Conservation (phyloP, 495 filamentous ascomycete species). For the Lophiostoma macrostomum region DNA sequence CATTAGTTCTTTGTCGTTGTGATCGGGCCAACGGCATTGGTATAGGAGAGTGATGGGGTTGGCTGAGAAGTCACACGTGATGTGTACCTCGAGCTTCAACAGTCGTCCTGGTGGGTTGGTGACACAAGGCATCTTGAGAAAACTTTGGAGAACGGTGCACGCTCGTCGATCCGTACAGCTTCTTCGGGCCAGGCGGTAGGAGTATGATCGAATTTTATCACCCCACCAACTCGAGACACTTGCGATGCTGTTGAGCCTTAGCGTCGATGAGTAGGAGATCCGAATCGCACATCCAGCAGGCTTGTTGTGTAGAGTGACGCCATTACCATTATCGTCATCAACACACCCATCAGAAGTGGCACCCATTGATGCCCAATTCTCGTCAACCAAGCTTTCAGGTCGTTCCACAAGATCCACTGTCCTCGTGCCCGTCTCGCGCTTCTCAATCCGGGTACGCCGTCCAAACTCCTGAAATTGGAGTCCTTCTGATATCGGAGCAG, state of each 20-base stretch:
- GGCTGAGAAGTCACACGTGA: too few species aligned
- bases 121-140: too few species aligned
- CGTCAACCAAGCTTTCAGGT: constrained; percentile 35
- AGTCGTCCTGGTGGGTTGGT: too few species aligned
- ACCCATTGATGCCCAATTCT: constrained; percentile 39
- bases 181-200: too few species aligned
- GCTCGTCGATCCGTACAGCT: too few species aligned
- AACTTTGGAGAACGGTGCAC: too few species aligned
- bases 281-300: constrained; percentile 8
- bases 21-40: too few species aligned
- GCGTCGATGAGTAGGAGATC: background rate
- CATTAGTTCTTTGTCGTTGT: too few species aligned
- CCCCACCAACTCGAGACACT: background rate
- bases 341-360: constrained; percentile 38
- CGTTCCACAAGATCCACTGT: constrained; percentile 37
- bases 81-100: too few species aligned
- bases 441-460: constrained; percentile 41
- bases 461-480: constrained; percentile 19
- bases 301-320: constrained; percentile 11
- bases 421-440: constrained; percentile 43
- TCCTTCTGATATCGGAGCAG: constrained; percentile 47
- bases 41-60: too few species aligned
- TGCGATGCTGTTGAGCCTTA: background rate
- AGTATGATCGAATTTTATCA: too few species aligned
- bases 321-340: constrained; percentile 36